These are phyloP conservation scores for Caloboletus firmus DNA, from an alignment of 1,284 basidiomycete species.

Conservation along the genomic window DNA sequence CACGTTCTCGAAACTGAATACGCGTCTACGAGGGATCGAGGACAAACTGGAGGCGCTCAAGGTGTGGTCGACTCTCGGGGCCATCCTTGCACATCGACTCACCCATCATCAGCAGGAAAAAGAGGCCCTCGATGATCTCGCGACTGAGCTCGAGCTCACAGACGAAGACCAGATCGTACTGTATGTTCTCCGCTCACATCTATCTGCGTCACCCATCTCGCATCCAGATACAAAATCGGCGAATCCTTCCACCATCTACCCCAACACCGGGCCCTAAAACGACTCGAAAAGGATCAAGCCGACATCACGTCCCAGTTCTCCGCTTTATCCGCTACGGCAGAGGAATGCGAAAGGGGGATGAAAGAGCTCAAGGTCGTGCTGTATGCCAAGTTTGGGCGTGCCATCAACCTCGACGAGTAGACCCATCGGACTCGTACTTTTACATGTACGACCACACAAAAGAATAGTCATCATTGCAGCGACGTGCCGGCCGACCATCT, in stretches of 20 bases:
- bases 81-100: not conserved
- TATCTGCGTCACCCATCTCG: not conserved
- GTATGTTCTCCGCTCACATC: constrained; percentile 42
- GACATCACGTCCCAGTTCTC: constrained; percentile 61
- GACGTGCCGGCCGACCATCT: not conserved
- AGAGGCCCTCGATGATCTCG: constrained; percentile 88
- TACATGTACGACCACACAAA: not conserved
- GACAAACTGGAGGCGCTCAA: constrained; percentile 72
- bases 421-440: constrained; percentile 7
- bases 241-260: constrained; percentile 86
- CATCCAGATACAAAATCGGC: constrained; percentile 80
- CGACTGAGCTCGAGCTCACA: constrained; percentile 84
- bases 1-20: constrained; percentile 90
- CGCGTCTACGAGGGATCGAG: constrained; percentile 69
- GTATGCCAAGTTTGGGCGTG: constrained; percentile 91
- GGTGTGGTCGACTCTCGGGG: constrained; percentile 42
- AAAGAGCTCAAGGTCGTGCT: constrained; percentile 83
- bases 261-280: constrained; percentile 68
- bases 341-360: constrained; percentile 84
- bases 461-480: not conserved
- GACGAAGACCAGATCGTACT: constrained; percentile 81
- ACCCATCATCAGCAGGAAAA: constrained; percentile 72
- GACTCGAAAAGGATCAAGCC: constrained; percentile 71
- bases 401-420: constrained; percentile 87
- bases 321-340: constrained; percentile 53